phyloP scores from a whole-genome alignment of 2,329 filamentous ascomycete genomes.

The Trichophyton schoenleinii region DNA sequence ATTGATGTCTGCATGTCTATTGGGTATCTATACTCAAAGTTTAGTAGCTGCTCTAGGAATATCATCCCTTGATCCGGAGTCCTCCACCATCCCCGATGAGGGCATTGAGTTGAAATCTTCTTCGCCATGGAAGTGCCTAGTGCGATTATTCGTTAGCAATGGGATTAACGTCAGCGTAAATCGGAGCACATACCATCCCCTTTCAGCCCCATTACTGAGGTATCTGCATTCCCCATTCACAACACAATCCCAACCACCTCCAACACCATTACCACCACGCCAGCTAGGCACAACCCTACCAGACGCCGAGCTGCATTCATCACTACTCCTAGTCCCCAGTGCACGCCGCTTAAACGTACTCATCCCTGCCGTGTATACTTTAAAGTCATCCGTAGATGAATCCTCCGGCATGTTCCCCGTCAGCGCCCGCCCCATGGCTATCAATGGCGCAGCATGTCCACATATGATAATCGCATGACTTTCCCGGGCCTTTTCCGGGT shows the following conservation, averaged over 20 bases:
- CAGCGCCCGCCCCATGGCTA: conserved; percentile 69
- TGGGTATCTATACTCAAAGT: not conserved
- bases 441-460: conserved; percentile 80
- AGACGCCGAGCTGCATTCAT: not conserved
- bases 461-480: conserved; percentile 59
- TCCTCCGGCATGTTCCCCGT: conserved; percentile 66
- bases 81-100: not conserved
- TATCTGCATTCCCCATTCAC: conserved; percentile 77
- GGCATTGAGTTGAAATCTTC: conserved; percentile 31
- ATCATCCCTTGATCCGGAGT: not conserved
- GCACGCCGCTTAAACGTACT: conserved; percentile 46
- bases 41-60: not conserved
- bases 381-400: conserved; percentile 64
- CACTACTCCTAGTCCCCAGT: too few species aligned
- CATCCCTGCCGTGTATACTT: conserved; percentile 70
- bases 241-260: conserved; percentile 68
- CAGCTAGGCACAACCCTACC: conserved; percentile 33
- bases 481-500: conserved; percentile 45
- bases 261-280: conserved; percentile 49
- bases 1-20: not conserved
- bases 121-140: conserved; percentile 36
- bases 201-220: conserved; percentile 64
- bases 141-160: conserved; percentile 7
- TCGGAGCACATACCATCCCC: conserved; percentile 59
- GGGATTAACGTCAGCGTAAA: conserved; percentile 15